A percentile compares a stretch with the other conserved stretches of the same genome.
Conservation (phyloP, 371 early-diverging fungal genomes). For the Mortierella sp. region DNA sequence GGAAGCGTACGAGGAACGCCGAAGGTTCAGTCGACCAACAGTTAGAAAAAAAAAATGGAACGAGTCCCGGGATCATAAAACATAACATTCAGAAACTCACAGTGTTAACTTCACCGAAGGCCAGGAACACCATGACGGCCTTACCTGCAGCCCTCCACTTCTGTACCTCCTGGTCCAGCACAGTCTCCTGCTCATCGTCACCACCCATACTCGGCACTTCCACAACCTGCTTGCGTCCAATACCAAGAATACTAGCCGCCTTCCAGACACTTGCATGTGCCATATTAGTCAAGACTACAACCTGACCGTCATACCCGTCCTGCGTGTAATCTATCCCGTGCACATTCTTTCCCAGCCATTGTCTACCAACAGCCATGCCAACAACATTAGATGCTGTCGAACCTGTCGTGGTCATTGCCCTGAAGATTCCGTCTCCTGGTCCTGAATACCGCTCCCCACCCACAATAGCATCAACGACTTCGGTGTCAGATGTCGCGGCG, state of each 20-base stretch:
- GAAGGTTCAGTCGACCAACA: background rate
- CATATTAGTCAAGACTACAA: conserved; percentile 44
- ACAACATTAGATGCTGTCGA: conserved; percentile 50
- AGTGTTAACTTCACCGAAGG: conserved; percentile 53
- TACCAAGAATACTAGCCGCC: conserved; percentile 49
- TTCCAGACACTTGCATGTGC: conserved; percentile 52
- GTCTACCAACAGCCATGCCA: conserved; percentile 44
- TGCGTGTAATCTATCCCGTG: conserved; percentile 38
- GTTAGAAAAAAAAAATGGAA: background rate
- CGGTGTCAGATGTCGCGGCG: background rate
- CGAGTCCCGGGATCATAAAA: no score
- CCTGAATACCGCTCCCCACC: background rate
- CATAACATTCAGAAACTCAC: conserved; percentile 10
- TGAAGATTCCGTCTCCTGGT: conserved; percentile 1
- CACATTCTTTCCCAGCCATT: conserved; percentile 38
- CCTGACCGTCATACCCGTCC: conserved; percentile 52
- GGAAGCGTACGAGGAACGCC: background rate
- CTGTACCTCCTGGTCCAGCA: conserved; percentile 19
- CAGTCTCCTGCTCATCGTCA: conserved; percentile 3
- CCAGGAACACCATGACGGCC: conserved; percentile 44
- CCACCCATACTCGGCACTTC: conserved; percentile 33
- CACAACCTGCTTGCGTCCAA: conserved; percentile 48
- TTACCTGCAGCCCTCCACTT: conserved; percentile 16
- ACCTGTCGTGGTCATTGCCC: conserved; percentile 46
- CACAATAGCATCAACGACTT: background rate